A percentile compares a stretch with the other conserved stretches of the same genome.
Evolutionary conservation across 2,329 filamentous ascomycete species (phyloP).

Genomic region (Plectosphaerella cucumerina): DNA sequence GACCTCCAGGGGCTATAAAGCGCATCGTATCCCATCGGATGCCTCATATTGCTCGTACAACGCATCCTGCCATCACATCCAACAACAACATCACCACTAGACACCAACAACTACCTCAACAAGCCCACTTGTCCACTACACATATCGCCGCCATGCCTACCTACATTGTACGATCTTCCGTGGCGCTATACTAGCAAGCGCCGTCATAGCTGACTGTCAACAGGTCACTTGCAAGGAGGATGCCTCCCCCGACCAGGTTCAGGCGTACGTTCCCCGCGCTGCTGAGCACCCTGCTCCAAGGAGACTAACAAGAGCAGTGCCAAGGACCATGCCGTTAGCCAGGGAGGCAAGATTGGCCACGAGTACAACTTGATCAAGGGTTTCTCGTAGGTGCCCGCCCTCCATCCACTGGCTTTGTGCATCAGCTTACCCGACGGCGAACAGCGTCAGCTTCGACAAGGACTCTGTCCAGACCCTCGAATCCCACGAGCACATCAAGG

Average conservation of each 20-base stretch:
- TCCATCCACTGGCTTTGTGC: neutral
- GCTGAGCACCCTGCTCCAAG: neutral
- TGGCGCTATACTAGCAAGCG: neutral
- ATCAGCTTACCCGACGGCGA: neutral
- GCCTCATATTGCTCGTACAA: neutral
- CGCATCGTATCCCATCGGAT: neutral
- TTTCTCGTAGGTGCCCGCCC: constrained; percentile 69
- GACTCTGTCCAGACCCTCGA: constrained; percentile 64
- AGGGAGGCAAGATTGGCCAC: constrained; percentile 80
- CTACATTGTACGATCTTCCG: constrained; percentile 45
- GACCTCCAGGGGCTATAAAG: neutral
- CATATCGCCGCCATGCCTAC: constrained; percentile 42
- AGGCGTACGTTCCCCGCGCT: constrained; percentile 50
- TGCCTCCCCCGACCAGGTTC: constrained; percentile 61
- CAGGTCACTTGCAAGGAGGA: constrained; percentile 79
- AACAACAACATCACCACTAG: neutral
- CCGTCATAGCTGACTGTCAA: constrained; percentile 13
- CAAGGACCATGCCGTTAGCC: constrained; percentile 68
- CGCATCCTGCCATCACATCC: neutral
- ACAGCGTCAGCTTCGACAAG: constrained; percentile 68
- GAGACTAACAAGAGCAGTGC: constrained; percentile 45
- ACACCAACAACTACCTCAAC: neutral
- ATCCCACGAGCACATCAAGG: constrained; percentile 65
- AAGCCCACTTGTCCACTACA: neutral
- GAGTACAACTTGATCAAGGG: constrained; percentile 88